Base-by-base conservation (phyloP, 768 basidiomycete genomes). In the Termitomyces sp. region DNA sequence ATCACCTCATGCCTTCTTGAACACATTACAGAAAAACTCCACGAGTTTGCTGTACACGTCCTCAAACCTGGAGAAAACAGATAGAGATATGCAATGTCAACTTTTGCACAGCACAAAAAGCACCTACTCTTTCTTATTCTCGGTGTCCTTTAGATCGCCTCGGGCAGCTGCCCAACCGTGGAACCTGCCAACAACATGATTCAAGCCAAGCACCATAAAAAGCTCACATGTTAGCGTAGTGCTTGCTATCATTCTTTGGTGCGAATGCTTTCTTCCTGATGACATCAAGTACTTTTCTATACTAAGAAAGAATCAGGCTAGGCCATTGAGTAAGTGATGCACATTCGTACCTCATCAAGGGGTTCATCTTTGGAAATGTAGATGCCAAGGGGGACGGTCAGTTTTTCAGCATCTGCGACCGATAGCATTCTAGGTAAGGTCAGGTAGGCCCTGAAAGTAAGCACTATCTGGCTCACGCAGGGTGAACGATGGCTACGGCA, bases 101-200 rank as follows among this genome's bases (percentile, higher is more conserved):
- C 9, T 27, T 31, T 26, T 10, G 32, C 16, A 37, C 0, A 37
- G 31, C 7, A 44, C 31, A 54, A 54, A 20, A 36, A 51, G 52
- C 48, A 62, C 63, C 57, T 69, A 85, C 77, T 81, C 79, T 65
- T 79, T 79, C 66, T 78, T 77, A 67, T 85, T 86, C 57, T 85
- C 82, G 22, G 72, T 67, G 52, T 85, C 73, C 27, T 76, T 73
- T 53, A 86, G 71, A 65, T 87, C 72, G 2, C 76, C 85, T 47
- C 85, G 74, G 3, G 86, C 85, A 20, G 83, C 86, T 5, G 85
- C 82, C 74, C 79, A 88, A 34, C 85, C 85, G 61, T 87, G 85
- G 71, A 79, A 79, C 72, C 81, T 83, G 56, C 8, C 14, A 16
- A 24, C 36, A 46, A 10, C 20, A 47, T 46, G 24, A 47, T 32